A percentile compares a stretch with the other conserved stretches of the same genome.
Conservation (phyloP, 108 stramenopile genomes). For the Nitzschia putrida region DNA sequence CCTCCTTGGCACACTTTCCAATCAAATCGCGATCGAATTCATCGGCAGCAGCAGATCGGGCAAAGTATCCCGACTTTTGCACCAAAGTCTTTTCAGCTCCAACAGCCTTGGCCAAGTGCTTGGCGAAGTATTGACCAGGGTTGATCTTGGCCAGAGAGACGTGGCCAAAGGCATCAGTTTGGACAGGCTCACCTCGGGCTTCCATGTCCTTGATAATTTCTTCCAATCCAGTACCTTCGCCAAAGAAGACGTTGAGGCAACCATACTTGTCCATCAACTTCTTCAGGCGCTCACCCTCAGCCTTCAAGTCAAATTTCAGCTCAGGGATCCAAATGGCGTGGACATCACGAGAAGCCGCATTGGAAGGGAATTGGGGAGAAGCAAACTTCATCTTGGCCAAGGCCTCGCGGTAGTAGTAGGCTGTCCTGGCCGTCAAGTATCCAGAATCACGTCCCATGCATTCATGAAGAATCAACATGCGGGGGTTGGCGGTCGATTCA, state of each 20-base stretch:
- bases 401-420: slow-evolving; percentile 69
- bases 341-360: slow-evolving; percentile 62
- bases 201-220: slow-evolving; percentile 87
- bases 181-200: slow-evolving; percentile 47
- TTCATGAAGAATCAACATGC: slow-evolving; percentile 93
- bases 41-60: slow-evolving; percentile 83
- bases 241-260: slow-evolving; percentile 89
- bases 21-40: slow-evolving; percentile 85
- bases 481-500: slow-evolving; percentile 83
- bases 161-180: slow-evolving; percentile 92
- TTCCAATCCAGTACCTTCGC: slow-evolving; percentile 86
- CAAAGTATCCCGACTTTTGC: slow-evolving; percentile 91
- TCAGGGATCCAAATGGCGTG: slow-evolving; percentile 94
- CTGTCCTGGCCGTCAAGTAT: slow-evolving; percentile 83
- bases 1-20: slow-evolving; percentile 74
- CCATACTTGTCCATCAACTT: slow-evolving; percentile 85
- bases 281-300: slow-evolving; percentile 81
- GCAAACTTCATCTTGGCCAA: slow-evolving; percentile 51
- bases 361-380: slow-evolving; percentile 39
- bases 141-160: slow-evolving; percentile 86
- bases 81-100: slow-evolving; percentile 91
- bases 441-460: slow-evolving; percentile 91
- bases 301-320: slow-evolving; percentile 60
- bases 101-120: slow-evolving; percentile 65
- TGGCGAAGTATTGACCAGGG: slow-evolving; percentile 85